Percentiles rank a stretch among this genome's conserved stretches.
Evolutionary conservation across 2,329 filamentous ascomycete species (phyloP).

Genomic region (Sphaerulina musiva): DNA sequence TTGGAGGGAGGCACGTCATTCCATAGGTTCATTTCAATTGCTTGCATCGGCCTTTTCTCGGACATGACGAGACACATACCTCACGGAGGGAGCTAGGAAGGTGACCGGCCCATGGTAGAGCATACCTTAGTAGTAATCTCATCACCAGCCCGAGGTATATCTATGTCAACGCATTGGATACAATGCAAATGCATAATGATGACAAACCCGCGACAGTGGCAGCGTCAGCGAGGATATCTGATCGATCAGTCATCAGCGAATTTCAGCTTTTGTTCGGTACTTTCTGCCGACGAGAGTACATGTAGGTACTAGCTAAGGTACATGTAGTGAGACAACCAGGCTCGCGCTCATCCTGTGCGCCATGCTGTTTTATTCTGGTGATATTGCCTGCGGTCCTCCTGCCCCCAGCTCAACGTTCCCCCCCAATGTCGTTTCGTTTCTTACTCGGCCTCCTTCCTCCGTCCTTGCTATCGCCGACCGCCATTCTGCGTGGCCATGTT

Average conservation of each 20-base stretch:
- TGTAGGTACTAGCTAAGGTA: not conserved
- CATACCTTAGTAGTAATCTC: no score
- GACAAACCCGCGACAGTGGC: no score
- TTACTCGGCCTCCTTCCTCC: no score
- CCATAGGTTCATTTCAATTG: no score
- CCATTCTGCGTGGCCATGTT: slow-evolving; percentile 19
- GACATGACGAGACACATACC: not conserved
- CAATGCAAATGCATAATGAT: not conserved
- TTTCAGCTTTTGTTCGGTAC: not conserved
- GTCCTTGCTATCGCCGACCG: not conserved
- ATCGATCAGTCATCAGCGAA: not conserved
- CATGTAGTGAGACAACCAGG: not conserved
- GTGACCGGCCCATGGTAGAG: no score
- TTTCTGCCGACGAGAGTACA: not conserved
- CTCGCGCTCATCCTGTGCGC: not conserved
- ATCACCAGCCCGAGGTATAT: no score
- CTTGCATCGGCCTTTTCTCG: not conserved
- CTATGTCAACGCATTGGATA: no score
- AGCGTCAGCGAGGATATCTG: no score
- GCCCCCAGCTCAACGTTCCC: not conserved
- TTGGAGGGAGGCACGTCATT: not conserved
- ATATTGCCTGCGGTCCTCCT: not conserved
- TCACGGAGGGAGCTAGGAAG: no score
- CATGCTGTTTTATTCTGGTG: not conserved
- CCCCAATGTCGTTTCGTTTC: not conserved